Conservation (phyloP, 164 flowering plant genomes). For the Piper betle region DNA sequence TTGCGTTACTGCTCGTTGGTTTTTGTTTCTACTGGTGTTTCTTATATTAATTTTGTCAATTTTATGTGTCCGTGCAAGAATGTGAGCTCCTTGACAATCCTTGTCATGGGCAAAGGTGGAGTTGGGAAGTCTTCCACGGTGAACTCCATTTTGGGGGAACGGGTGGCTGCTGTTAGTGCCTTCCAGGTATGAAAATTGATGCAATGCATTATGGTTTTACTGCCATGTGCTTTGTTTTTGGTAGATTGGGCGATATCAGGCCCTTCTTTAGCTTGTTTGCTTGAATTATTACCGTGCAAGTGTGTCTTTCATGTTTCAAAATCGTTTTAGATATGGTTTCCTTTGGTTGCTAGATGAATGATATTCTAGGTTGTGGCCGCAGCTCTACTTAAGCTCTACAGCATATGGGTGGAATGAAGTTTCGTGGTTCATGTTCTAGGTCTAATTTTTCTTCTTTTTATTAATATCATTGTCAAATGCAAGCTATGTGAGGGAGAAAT, state of each 20-base stretch:
- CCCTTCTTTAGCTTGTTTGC: no score
- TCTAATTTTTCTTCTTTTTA: no score
- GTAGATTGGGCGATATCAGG: no score
- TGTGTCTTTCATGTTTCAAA: background rate
- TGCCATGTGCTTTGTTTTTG: background rate
- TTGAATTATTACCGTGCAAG: no score
- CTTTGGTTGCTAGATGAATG: background rate
- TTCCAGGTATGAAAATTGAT: constrained; percentile 49
- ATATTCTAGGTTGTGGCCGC: background rate
- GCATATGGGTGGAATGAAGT: no score
- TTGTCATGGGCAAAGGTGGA: constrained; percentile 98
- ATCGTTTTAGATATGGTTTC: no score
- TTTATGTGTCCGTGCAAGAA: constrained; percentile 26
- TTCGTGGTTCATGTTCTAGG: no score
- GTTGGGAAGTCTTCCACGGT: constrained; percentile 96
- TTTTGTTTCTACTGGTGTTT: background rate
- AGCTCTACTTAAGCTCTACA: no score
- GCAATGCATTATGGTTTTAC: background rate
- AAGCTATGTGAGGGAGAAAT: no score
- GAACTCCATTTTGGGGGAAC: constrained; percentile 83
- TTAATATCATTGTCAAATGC: no score
- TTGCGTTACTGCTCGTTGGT: background rate
- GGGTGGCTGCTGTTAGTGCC: constrained; percentile 68
- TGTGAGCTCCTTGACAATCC: constrained; percentile 71
- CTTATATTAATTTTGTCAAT: background rate